Percentiles rank a stretch among this genome's conserved stretches.
Conservation (phyloP, 2,329 filamentous ascomycete genomes). For the Colletotrichum lentis region DNA sequence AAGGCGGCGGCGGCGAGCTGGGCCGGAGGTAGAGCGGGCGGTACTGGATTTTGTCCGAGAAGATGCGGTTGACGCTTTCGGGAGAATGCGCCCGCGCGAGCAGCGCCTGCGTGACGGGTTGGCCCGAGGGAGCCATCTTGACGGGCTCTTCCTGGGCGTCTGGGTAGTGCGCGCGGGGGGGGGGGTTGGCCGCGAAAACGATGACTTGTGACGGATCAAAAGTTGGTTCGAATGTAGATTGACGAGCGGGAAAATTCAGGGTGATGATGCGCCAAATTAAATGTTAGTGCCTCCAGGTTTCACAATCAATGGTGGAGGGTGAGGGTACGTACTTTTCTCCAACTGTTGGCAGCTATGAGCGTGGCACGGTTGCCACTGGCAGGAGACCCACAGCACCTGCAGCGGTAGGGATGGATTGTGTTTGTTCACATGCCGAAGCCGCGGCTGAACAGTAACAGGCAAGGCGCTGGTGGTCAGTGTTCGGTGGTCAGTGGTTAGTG, state of each 20-base stretch:
- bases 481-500: no score
- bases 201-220: background rate
- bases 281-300: slow-evolving; percentile 39
- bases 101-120: slow-evolving; percentile 66
- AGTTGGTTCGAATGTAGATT: background rate
- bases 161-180: background rate
- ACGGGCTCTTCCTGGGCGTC: no score
- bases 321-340: slow-evolving; percentile 1
- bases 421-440: slow-evolving; percentile 36
- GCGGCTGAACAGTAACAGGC: slow-evolving; percentile 8
- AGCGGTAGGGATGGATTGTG: slow-evolving; percentile 18
- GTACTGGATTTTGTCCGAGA: slow-evolving; percentile 82
- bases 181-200: background rate
- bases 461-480: no score
- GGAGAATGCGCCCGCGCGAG: slow-evolving; percentile 82
- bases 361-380: slow-evolving; percentile 3
- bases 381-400: background rate
- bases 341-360: background rate
- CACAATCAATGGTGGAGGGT: background rate
- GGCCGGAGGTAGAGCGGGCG: slow-evolving; percentile 82
- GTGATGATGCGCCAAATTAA: no score
- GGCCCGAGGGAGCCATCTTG: slow-evolving; percentile 48
- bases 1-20: slow-evolving; percentile 70
- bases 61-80: slow-evolving; percentile 74
- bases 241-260: slow-evolving; percentile 16